Evolutionary conservation across 176 grass and related monocot genomes (phyloP).

Genomic region (maize (Zea mays)): Zm-B73-REFERENCE-NAM-5.0 NC_050097.1:215759501-215760000

Average conservation of each 20-base stretch:
- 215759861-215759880: no score
- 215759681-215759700: not conserved
- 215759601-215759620: not conserved
- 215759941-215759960: not conserved
- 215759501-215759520: no score
- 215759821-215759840: conserved; percentile 9
- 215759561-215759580: not conserved
- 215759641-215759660: not conserved
- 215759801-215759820: no score
- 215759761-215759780: no score
- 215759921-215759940: no score
- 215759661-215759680: not conserved
- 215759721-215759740: not conserved
- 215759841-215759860: no score
- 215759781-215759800: no score
- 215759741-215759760: no score
- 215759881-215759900: no score
- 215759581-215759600: not conserved
- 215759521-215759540: no score
- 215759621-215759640: not conserved
- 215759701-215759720: not conserved
- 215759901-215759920: no score
- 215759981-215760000: not conserved
- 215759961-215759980: conserved; percentile 46
- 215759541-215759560: no score